These are phyloP conservation scores for Starmerella bombi DNA, from an alignment of 805 yeast genomes.

Conservation along the genomic window DNA sequence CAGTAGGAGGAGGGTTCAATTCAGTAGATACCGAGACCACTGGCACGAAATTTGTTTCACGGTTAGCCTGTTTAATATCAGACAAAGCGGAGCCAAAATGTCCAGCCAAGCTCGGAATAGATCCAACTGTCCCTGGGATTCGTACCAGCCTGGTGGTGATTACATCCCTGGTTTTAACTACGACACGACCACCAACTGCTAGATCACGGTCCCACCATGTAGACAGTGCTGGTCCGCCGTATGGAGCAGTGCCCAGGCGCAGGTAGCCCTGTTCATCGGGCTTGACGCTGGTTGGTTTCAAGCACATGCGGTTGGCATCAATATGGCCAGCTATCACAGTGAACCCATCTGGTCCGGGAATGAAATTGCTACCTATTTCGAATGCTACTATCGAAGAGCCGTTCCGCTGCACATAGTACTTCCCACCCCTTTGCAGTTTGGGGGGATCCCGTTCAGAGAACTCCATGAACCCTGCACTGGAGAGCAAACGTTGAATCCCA, in stretches of 20 bases:
- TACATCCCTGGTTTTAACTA: constrained; percentile 44
- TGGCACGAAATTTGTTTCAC: constrained; percentile 75
- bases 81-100: constrained; percentile 51
- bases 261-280: constrained; percentile 46
- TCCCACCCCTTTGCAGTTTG: constrained; percentile 40
- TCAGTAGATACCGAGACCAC: constrained; percentile 53
- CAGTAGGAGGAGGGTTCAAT: constrained; percentile 53
- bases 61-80: constrained; percentile 54
- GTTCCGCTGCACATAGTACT: constrained; percentile 59
- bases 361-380: constrained; percentile 53
- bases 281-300: constrained; percentile 74
- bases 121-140: constrained; percentile 66
- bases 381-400: constrained; percentile 61
- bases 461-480: constrained; percentile 56
- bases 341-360: constrained; percentile 65
- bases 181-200: constrained; percentile 82
- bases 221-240: constrained; percentile 86
- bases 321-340: constrained; percentile 92
- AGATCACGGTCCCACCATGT: constrained; percentile 95
- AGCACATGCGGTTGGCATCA: constrained; percentile 78
- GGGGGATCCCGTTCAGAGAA: constrained; percentile 47
- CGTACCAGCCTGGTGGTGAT: constrained; percentile 46
- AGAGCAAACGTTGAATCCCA: constrained; percentile 29
- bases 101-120: constrained; percentile 89
- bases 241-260: constrained; percentile 84